phyloP scores from a whole-genome alignment of 2,329 filamentous ascomycete genomes.

The Chaetomiaceae sp. region DNA sequence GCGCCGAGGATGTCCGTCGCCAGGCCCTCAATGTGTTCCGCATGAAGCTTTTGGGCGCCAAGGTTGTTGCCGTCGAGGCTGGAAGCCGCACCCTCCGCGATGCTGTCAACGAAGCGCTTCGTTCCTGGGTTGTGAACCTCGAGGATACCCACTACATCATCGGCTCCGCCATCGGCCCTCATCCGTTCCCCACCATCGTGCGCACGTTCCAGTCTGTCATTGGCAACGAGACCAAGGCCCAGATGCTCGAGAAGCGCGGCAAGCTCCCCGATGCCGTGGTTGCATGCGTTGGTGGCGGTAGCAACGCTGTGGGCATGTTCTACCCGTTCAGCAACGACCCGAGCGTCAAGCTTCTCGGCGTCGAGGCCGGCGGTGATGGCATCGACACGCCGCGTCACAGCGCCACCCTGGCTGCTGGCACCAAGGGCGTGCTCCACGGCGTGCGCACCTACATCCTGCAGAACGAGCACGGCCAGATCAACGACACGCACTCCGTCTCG shows the following conservation, averaged over 20 bases:
- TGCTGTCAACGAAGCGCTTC: slow-evolving; percentile 91
- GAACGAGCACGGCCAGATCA: slow-evolving; percentile 86
- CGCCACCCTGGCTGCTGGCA: slow-evolving; percentile 79
- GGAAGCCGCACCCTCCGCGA: slow-evolving; percentile 79
- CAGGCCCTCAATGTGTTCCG: slow-evolving; percentile 98
- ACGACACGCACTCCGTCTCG: slow-evolving; percentile 92
- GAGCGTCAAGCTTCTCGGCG: slow-evolving; percentile 81
- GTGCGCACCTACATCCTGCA: slow-evolving; percentile 95
- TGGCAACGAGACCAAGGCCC: slow-evolving; percentile 86
- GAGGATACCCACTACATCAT: slow-evolving; percentile 98
- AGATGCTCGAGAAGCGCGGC: slow-evolving; percentile 78
- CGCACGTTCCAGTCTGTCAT: slow-evolving; percentile 97
- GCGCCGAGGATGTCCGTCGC: slow-evolving; percentile 90
- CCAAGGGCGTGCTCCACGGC: slow-evolving; percentile 90
- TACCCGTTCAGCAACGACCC: slow-evolving; percentile 87
- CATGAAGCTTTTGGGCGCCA: slow-evolving; percentile 91
- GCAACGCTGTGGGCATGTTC: slow-evolving; percentile 97
- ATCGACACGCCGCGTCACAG: slow-evolving; percentile 80
- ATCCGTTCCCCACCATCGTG: slow-evolving; percentile 96
- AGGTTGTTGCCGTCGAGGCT: slow-evolving; percentile 87
- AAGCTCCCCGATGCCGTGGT: slow-evolving; percentile 95
- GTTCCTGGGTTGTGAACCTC: slow-evolving; percentile 88
- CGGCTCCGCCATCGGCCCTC: slow-evolving; percentile 92
- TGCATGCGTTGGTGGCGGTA: slow-evolving; percentile 92
- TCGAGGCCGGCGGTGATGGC: slow-evolving; percentile 93